Conservation (phyloP, 2,329 filamentous ascomycete species). For the Aspergillus persii region DNA sequence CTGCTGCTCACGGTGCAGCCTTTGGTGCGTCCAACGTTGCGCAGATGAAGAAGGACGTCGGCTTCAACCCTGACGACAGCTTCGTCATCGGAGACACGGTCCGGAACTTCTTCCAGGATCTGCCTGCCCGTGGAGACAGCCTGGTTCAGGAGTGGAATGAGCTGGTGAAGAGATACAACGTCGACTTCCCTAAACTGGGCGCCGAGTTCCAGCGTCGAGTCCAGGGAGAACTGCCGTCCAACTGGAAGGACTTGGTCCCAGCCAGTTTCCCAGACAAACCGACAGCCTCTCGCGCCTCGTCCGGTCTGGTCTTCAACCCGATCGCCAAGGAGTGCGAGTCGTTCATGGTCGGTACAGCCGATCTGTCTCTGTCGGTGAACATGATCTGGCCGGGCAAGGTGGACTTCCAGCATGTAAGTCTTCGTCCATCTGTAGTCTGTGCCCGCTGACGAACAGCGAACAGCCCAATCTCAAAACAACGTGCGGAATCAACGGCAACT, state of each 20-base stretch:
- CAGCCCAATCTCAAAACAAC: background rate
- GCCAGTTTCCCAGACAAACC: constrained; percentile 47
- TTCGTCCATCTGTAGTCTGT: background rate
- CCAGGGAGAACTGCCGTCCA: constrained; percentile 46
- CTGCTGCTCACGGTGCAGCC: constrained; percentile 52
- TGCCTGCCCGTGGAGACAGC: constrained; percentile 46
- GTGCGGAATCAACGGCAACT: constrained; percentile 67
- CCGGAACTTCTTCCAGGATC: constrained; percentile 53
- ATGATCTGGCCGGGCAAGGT: constrained; percentile 53
- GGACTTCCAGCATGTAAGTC: constrained; percentile 44
- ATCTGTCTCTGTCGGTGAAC: constrained; percentile 54
- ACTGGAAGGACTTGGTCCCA: constrained; percentile 55
- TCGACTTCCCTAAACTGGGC: constrained; percentile 47
- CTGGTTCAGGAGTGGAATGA: constrained; percentile 51
- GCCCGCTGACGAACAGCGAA: background rate
- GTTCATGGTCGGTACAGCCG: constrained; percentile 56
- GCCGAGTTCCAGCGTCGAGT: constrained; percentile 51
- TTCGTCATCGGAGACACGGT: constrained; percentile 49
- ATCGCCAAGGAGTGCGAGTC: constrained; percentile 48
- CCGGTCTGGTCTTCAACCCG: constrained; percentile 52
- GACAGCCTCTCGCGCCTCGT: constrained; percentile 20
- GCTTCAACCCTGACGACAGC: constrained; percentile 46
- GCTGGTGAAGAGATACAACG: constrained; percentile 45
- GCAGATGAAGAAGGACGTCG: constrained; percentile 53
- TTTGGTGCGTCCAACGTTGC: constrained; percentile 50